A percentile compares a stretch with the other conserved stretches of the same genome.
phyloP scores from a whole-genome alignment of 495 filamentous ascomycete genomes.

The Lichina pygmaea region DNA sequence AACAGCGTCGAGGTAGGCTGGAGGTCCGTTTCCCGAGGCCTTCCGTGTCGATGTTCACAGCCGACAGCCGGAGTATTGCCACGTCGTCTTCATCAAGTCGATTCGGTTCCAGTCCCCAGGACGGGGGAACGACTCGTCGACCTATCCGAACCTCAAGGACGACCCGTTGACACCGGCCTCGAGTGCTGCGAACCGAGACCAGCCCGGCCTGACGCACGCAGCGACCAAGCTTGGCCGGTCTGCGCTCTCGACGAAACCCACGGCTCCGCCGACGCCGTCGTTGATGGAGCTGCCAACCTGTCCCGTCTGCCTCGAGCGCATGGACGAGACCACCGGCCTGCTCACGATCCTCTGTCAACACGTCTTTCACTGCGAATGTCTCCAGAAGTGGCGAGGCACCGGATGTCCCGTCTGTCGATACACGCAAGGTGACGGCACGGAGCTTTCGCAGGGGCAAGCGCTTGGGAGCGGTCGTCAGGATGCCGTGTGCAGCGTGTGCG shows the following conservation, averaged over 20 bases:
- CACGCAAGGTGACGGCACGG: constrained; percentile 29
- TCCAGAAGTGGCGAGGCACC: constrained; percentile 84
- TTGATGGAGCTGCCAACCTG: constrained; percentile 86
- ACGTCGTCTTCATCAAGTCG: constrained; percentile 83
- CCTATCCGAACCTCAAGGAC: constrained; percentile 30
- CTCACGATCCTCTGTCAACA: constrained; percentile 94
- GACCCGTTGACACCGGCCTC: constrained; percentile 34
- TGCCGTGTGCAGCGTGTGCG: constrained; percentile 45
- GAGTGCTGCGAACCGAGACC: neutral
- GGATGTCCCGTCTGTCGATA: constrained; percentile 91
- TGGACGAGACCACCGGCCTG: constrained; percentile 89
- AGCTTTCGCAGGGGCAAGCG: constrained; percentile 7
- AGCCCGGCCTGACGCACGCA: constrained; percentile 8
- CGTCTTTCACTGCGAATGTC: constrained; percentile 90
- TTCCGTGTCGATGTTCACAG: neutral
- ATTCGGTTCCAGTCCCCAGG: constrained; percentile 36
- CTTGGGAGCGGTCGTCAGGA: constrained; percentile 14
- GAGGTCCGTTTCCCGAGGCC: neutral
- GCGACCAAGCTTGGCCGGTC: constrained; percentile 20
- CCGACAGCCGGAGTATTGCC: constrained; percentile 71
- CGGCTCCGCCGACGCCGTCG: constrained; percentile 74
- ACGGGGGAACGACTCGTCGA: constrained; percentile 11
- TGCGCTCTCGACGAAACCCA: constrained; percentile 43
- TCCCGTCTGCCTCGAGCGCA: constrained; percentile 86
- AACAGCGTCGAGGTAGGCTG: constrained; percentile 67